Evolutionary conservation across 257 asterid genomes (phyloP).

Genomic region (Solanum chmielewskii): DNA sequence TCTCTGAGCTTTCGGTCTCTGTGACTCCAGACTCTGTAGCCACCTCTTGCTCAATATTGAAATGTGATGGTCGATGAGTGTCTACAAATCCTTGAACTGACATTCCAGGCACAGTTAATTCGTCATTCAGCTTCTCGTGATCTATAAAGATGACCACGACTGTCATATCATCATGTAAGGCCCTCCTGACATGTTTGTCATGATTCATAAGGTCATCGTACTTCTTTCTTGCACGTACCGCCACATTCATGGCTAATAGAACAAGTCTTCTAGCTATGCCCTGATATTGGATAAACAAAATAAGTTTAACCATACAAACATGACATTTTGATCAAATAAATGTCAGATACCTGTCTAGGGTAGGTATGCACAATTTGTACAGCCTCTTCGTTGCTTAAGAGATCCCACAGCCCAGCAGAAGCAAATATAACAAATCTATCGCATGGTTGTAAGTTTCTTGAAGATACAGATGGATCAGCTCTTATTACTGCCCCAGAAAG

Average conservation of each 20-base stretch:
- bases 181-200: slow-evolving; percentile 41
- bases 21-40: slow-evolving; percentile 1
- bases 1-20: background rate
- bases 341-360: slow-evolving; percentile 43
- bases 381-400: slow-evolving; percentile 59
- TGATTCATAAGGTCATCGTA: slow-evolving; percentile 37
- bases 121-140: slow-evolving; percentile 25
- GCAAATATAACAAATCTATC: slow-evolving; percentile 78
- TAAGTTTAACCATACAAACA: background rate
- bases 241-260: slow-evolving; percentile 33
- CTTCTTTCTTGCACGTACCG: slow-evolving; percentile 25
- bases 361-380: slow-evolving; percentile 59
- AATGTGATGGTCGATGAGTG: slow-evolving; percentile 37
- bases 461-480: slow-evolving; percentile 53
- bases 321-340: background rate
- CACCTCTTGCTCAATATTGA: slow-evolving; percentile 18
- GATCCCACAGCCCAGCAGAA: slow-evolving; percentile 91
- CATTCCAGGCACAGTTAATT: slow-evolving; percentile 17
- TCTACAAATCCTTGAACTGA: slow-evolving; percentile 52
- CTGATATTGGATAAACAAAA: slow-evolving; percentile 14
- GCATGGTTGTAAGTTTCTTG: slow-evolving; percentile 25
- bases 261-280: slow-evolving; percentile 74
- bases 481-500: slow-evolving; percentile 49
- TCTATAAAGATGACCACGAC: slow-evolving; percentile 61
- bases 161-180: slow-evolving; percentile 58